phyloP scores from a whole-genome alignment of 306 rosid genomes.

The Pyrus bretschneideri region DNA sequence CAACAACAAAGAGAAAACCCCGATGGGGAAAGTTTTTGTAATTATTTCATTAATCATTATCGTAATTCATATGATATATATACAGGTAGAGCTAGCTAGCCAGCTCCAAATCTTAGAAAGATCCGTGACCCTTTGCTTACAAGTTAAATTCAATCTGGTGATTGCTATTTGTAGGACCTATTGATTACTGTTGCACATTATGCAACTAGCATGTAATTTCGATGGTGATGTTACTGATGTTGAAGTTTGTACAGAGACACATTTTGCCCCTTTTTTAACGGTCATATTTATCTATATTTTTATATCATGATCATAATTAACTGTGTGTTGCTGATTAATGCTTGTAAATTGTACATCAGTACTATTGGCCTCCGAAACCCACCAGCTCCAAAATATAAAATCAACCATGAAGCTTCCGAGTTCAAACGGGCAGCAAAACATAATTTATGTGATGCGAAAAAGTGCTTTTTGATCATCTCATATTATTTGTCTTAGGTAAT shows the following conservation, averaged over 20 bases:
- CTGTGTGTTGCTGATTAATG: background rate
- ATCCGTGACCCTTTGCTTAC: slow-evolving; percentile 47
- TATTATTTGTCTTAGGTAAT: background rate
- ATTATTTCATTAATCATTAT: too few relatives aligned
- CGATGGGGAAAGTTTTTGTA: slow-evolving; percentile 10
- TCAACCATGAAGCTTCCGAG: background rate
- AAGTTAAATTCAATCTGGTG: background rate
- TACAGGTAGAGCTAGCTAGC: background rate
- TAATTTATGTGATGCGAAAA: background rate
- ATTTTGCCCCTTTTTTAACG: background rate
- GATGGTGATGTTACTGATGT: slow-evolving; percentile 13
- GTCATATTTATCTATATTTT: background rate
- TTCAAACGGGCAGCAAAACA: background rate
- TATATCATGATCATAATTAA: background rate
- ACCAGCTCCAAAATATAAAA: too few relatives aligned
- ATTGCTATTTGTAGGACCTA: slow-evolving; percentile 7
- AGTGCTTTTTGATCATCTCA: background rate
- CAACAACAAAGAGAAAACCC: slow-evolving; percentile 7
- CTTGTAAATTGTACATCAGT: background rate
- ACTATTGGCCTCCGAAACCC: background rate
- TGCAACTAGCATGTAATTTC: background rate
- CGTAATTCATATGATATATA: background rate
- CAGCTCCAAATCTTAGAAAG: slow-evolving; percentile 36
- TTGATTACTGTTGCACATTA: background rate
- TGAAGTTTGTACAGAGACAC: background rate